A percentile compares a stretch with the other conserved stretches of the same genome.
Conservation (phyloP, 1,284 basidiomycete genomes). For the Tilletia caries region DNA sequence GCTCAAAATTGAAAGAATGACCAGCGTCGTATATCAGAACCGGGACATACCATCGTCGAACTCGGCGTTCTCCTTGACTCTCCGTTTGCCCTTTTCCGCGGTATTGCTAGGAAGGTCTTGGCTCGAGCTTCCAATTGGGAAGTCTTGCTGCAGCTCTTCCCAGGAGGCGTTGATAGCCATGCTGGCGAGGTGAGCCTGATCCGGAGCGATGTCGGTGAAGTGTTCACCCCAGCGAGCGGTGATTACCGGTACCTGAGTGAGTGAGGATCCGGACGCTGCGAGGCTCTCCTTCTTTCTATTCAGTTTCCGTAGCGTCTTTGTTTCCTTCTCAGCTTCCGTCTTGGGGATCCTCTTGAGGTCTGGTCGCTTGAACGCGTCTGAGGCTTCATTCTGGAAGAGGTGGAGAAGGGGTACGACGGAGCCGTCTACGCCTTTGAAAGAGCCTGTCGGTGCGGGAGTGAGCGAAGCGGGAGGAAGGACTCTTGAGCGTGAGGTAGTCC, state of each 20-base stretch:
- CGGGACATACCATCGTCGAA: background rate
- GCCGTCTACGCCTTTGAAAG: slow-evolving; percentile 2
- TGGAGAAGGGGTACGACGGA: background rate
- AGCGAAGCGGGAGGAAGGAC: slow-evolving; percentile 1
- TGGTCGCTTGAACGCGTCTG: background rate
- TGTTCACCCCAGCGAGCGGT: background rate
- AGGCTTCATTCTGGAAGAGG: background rate
- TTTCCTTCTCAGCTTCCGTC: background rate
- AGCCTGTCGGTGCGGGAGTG: slow-evolving; percentile 16
- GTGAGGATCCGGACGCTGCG: too few species aligned
- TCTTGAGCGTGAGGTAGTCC: background rate
- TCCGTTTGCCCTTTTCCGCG: slow-evolving; percentile 10
- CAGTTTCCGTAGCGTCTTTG: background rate
- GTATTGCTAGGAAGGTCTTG: background rate
- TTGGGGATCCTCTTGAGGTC: background rate
- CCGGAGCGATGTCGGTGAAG: slow-evolving; percentile 19
- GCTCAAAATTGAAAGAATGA: background rate
- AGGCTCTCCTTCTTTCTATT: slow-evolving; percentile 16
- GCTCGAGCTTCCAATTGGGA: too few species aligned
- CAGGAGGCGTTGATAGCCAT: background rate
- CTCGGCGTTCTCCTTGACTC: slow-evolving; percentile 5
- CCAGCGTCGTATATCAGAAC: background rate
- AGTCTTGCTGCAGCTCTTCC: background rate
- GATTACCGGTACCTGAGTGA: too few species aligned
- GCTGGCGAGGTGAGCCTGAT: slow-evolving; percentile 26